A percentile compares a stretch with the other conserved stretches of the same genome.
These are phyloP conservation scores for Alloteropsis semialata DNA, from an alignment of 176 grass and related monocot species.

Conservation along the genomic window DNA sequence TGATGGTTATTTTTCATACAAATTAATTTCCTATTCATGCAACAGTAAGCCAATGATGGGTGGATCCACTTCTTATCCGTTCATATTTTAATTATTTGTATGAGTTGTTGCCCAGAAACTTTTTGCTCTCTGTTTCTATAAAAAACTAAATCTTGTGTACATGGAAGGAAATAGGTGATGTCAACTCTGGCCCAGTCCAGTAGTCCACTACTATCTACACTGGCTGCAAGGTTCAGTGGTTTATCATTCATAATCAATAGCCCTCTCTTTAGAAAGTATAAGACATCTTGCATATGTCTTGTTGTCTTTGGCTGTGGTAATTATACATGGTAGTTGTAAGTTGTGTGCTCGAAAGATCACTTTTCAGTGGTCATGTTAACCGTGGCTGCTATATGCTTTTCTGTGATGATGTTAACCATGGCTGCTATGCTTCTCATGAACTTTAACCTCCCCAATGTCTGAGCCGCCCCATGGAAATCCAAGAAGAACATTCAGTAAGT, in stretches of 20 bases:
- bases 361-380: constrained; percentile 3
- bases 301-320: constrained; percentile 18
- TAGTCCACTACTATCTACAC: constrained; percentile 19
- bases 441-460: neutral
- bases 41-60: constrained; percentile 43
- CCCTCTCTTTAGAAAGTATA: neutral
- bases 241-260: neutral
- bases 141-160: neutral
- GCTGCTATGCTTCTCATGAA: constrained; percentile 1
- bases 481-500: constrained; percentile 13
- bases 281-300: constrained; percentile 7
- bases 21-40: constrained; percentile 24
- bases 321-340: neutral
- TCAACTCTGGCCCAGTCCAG: constrained; percentile 26
- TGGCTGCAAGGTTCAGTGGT: neutral
- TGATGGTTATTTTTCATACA: constrained; percentile 31
- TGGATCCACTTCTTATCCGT: constrained; percentile 38
- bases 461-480: constrained; percentile 5
- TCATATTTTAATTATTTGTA: constrained; percentile 21
- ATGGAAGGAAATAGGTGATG: constrained; percentile 37
- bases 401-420: constrained; percentile 2
- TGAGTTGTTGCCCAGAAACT: constrained; percentile 24
- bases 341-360: neutral
- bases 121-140: constrained; percentile 19
- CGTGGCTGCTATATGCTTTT: constrained; percentile 3